These are phyloP conservation scores for Blastosporella zonata DNA, from an alignment of 1,284 basidiomycete genomes.

Conservation along the genomic window DNA sequence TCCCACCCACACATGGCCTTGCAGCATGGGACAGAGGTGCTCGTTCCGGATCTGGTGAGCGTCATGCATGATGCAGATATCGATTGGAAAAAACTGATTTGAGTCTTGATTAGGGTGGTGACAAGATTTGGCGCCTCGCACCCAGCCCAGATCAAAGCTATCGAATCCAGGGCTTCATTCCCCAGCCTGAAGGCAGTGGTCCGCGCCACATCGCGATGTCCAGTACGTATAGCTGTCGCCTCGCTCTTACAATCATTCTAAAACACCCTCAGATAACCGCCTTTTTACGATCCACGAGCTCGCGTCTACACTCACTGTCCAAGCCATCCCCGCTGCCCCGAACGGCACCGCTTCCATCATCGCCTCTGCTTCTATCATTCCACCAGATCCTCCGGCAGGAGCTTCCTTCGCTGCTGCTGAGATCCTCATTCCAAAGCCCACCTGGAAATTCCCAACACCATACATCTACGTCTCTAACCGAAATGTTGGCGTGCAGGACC, in stretches of 20 bases:
- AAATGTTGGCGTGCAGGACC: slow-evolving; percentile 48
- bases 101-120: slow-evolving; percentile 45
- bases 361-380: slow-evolving; percentile 53
- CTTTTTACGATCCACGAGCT: slow-evolving; percentile 66
- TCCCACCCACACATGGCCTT: slow-evolving; percentile 66
- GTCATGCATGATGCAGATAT: background rate
- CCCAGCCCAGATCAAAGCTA: slow-evolving; percentile 41
- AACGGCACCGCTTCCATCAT: slow-evolving; percentile 49
- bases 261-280: slow-evolving; percentile 40
- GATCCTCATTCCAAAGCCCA: slow-evolving; percentile 54
- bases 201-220: slow-evolving; percentile 61
- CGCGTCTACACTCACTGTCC: slow-evolving; percentile 59
- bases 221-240: slow-evolving; percentile 37
- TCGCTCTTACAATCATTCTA: background rate
- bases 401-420: slow-evolving; percentile 54
- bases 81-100: background rate
- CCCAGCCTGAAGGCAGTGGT: slow-evolving; percentile 61
- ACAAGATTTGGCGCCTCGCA: slow-evolving; percentile 63
- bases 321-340: slow-evolving; percentile 49
- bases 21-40: slow-evolving; percentile 49
- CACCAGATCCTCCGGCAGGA: slow-evolving; percentile 46
- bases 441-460: slow-evolving; percentile 42
- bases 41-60: slow-evolving; percentile 64
- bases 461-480: slow-evolving; percentile 73
- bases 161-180: slow-evolving; percentile 57